Base-by-base conservation (phyloP, 2,329 filamentous ascomycete species). In the Cladosporium phlei region DNA sequence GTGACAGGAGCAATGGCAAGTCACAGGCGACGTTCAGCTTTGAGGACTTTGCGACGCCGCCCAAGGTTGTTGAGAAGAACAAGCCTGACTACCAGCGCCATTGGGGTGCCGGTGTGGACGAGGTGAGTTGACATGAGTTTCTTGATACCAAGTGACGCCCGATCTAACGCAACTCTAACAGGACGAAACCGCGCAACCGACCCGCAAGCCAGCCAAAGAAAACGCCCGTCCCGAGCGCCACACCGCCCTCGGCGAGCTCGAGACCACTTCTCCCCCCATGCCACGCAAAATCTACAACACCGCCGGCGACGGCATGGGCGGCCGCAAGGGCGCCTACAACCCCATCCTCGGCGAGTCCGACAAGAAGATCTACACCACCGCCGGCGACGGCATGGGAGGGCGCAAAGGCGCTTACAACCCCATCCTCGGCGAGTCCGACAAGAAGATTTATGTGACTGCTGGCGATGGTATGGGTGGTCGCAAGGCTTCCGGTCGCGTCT, bases 11-110 rank as follows among this genome's bases (percentile, higher is more conserved):
- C 58, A 46, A 55, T 53, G 87, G 85, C 35, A 47, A 51, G 7
- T 44, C 46, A 69, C 83, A 88, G 62, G 72, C 76, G 49, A 83
- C 87, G 52, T 96, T 91, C 89, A 81, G 82, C 38, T 97, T 97
- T 66, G 80, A 88, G 51, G 89, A 95, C 68, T 95, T 95, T 59
- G 72, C 73, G 12, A 95, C 90, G 0, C 91, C 91, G 0, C 78
- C 84, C 54, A 95, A 95, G 74, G 73, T 79, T 38, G 74, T 77
- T 4, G 70, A 75, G 35, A 86, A 84, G 65, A 65, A 77, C 44
- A 77, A 82, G 50, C 71, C 76, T 29, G 80, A 88, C 60, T 82
- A 93, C 51, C 77, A 83, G 50, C 84, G 86, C 46, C 85, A 93
- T 64, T 82, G 83, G 63, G 77, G 74, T 50, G 94, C 87, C 80